Percentiles rank a stretch among this genome's conserved stretches.
Conservation (phyloP, 352 stramenopile species). For the Phytophthora colocasiae region DNA sequence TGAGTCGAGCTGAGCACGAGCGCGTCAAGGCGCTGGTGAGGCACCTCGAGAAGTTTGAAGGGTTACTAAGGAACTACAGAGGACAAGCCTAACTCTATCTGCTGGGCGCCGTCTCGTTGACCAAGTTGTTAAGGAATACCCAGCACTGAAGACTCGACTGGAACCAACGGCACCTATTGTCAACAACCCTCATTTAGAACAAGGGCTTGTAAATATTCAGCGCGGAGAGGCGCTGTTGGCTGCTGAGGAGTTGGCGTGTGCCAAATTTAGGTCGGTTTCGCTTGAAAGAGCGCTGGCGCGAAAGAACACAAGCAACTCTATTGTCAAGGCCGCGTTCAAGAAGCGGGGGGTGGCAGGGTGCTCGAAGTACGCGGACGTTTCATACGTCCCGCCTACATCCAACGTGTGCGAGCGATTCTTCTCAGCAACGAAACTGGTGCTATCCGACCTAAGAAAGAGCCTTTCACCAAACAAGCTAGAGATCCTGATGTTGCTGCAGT, state of each 20-base stretch:
- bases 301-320: neutral
- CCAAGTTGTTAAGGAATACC: neutral
- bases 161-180: neutral
- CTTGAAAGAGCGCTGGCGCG: neutral
- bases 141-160: neutral
- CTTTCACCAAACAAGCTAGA: neutral
- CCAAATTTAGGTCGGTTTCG: neutral
- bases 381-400: neutral
- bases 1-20: neutral
- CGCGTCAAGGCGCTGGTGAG: neutral
- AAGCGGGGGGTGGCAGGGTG: neutral
- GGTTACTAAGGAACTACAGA: neutral
- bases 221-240: neutral
- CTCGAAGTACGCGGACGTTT: neutral
- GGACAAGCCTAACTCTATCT: neutral
- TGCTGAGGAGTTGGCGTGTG: neutral
- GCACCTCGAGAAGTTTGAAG: neutral
- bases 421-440: neutral
- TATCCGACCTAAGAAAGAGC: neutral
- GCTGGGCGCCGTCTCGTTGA: neutral
- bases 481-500: neutral
- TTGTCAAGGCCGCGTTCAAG: neutral
- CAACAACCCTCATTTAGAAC: neutral
- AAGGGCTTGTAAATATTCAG: neutral
- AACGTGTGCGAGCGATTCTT: neutral